Base-by-base conservation (phyloP, 768 basidiomycete species). In the Hysterangium stoloniferum region DNA sequence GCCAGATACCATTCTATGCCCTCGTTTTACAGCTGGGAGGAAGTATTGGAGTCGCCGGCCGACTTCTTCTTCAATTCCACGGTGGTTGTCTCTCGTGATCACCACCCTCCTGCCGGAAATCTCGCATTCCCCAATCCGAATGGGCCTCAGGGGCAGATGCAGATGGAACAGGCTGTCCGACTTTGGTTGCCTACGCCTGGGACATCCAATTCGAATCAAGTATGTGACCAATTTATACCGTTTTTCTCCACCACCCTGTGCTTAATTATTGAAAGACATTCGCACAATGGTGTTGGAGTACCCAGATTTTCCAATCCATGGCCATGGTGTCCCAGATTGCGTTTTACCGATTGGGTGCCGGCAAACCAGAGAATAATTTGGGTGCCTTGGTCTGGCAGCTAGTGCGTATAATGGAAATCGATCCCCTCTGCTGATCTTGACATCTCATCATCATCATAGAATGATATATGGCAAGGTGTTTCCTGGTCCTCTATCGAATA, bases 211-310 rank as follows among this genome's bases (percentile, higher is more conserved):
- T 50, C 70, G 17, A 78, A 81, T 52, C 48, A 49, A 27, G 48
- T 49, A 25, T 33, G 45, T 47, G 40, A n/a, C n/a, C n/a, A n/a
- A n/a, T n/a, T 17, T 8, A 27, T 27, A 17, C 22, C 22, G 22
- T 13, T 8, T 25, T 40, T 32, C 27, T 49, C 1, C 2, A 40
- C 15, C 20, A 15, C 6, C 4, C n/a, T 6, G 19, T 2, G 20
- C 9, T 27, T 17, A 49, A n/a, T 17, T 13, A n/a, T 45, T 6
- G 9, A 17, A 72, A 77, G 57, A 80, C 78, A 0, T 80, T 81
- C 59, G 74, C 78, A 0, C 77, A 79, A 57, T 79, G 78, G 78
- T 79, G 76, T 61, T 81, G 71, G 67, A 77, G 75, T 61, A 79
- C 78, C 3, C 79, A 80, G 56, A 55, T 79, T 17, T 79, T 79